Percentiles rank a stretch among this genome's conserved stretches.
Conservation (phyloP, 441 rosid genomes). For the Lepidium campestre region DNA sequence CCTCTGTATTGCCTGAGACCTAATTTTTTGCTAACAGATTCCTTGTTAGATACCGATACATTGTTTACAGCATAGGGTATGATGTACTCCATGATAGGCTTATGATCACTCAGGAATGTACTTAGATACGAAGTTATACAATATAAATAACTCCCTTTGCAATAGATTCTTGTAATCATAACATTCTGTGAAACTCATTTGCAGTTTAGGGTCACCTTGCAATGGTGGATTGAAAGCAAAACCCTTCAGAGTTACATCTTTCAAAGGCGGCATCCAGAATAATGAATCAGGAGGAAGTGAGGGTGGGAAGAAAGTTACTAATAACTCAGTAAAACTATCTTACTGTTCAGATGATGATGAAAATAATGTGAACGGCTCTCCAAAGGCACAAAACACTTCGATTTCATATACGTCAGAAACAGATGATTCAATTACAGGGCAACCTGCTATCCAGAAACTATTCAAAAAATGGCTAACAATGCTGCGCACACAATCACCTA, state of each 20-base stretch:
- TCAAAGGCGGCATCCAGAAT: constrained; percentile 65
- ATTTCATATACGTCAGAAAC: constrained; percentile 59
- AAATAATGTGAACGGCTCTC: constrained; percentile 45
- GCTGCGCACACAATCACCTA: constrained; percentile 50
- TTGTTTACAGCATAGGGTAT: neutral
- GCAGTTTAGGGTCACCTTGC: constrained; percentile 59
- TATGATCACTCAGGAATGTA: neutral
- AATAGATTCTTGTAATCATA: constrained; percentile 2
- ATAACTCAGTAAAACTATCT: constrained; percentile 57
- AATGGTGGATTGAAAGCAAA: constrained; percentile 41
- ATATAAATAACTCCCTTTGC: neutral
- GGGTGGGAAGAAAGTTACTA: constrained; percentile 48
- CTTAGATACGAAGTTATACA: neutral
- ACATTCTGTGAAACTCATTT: constrained; percentile 26
- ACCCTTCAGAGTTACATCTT: constrained; percentile 59
- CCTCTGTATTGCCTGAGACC: neutral
- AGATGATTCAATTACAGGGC: constrained; percentile 47
- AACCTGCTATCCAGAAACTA: constrained; percentile 69
- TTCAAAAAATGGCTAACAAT: constrained; percentile 81
- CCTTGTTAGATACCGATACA: constrained; percentile 1
- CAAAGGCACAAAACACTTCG: constrained; percentile 52
- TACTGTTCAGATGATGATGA: constrained; percentile 66
- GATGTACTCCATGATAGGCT: neutral
- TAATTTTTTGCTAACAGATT: neutral
- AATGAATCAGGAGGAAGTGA: constrained; percentile 54